Base-by-base conservation (phyloP, 345 rosid species). In the Pistacia vera region DNA sequence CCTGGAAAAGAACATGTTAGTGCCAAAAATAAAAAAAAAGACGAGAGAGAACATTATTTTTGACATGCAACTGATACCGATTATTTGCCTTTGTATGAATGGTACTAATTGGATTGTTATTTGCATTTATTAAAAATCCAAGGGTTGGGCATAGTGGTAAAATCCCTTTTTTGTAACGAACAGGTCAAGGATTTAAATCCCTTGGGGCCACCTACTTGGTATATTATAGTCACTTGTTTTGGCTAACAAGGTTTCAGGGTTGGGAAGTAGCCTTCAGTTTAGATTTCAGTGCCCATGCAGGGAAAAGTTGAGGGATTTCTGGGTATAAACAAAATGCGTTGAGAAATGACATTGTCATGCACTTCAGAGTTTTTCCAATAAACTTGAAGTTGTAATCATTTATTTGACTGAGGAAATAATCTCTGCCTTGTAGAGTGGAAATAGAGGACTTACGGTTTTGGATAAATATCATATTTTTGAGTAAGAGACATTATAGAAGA, bases 331-430 rank as follows among this genome's bases (percentile, higher is more conserved):
- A 41, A 13, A 48, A 12, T 41, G 68, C 72, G 55, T 16, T 63
- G 22, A 8, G 63, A 46, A 58, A 56, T n/a, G 59, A 70, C 35
- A 20, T 63, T 65, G 56, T 63, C 57, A 71, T 25, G 51, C n/a
- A 25, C 30, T 33, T 25, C 4, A 8, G 63, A 60, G 13, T 48
- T 52, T 65, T 51, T 36, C 22, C 25, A 20, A 1, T 70, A 75
- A 60, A 70, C 55, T 46, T 61, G 25, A 52, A 67, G 57, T 14
- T 48, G 51, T 63, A 49, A 33, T 35, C 16, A 14, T 51, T 51
- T 73, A 56, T 30, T 60, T 62, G 20, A 35, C 33, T 41, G 52
- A 55, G 55, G 61, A 68, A 62, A 69, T 64, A 70, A 8, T 41
- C 65, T 66, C 8, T 46, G 66, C 63, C 14, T 57, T 25, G 25